A percentile compares a stretch with the other conserved stretches of the same genome.
phyloP scores from a whole-genome alignment of 2,329 filamentous ascomycete species.

The Aureobasidium melanogenum region DNA sequence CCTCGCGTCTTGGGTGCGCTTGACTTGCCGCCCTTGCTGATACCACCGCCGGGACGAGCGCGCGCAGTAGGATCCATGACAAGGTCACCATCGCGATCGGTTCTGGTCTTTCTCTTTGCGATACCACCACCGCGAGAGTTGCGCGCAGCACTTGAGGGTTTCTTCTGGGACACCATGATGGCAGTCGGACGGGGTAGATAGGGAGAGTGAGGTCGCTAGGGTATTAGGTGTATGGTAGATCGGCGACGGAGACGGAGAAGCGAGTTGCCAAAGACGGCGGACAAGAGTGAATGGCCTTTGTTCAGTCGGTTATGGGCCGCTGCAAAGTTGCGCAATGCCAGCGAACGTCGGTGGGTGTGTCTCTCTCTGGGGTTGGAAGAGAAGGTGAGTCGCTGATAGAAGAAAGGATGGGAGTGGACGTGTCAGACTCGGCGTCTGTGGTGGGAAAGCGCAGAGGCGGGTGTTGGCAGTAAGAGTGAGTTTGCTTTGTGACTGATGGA shows the following conservation, averaged over 20 bases:
- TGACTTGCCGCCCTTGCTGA: constrained; percentile 16
- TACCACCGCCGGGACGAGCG: constrained; percentile 22
- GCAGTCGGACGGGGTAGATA: background rate
- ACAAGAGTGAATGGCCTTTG: constrained; percentile 1
- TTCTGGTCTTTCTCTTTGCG: constrained; percentile 15
- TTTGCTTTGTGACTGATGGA: background rate
- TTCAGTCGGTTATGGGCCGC: background rate
- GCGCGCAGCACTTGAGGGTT: background rate
- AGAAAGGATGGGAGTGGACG: background rate
- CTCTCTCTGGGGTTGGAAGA: background rate
- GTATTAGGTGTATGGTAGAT: background rate
- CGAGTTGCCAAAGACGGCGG: constrained; percentile 5
- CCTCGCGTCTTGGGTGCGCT: constrained; percentile 14
- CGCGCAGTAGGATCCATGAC: constrained; percentile 44
- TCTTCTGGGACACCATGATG: constrained; percentile 10
- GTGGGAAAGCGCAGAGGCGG: background rate
- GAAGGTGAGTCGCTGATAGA: background rate
- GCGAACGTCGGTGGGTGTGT: background rate
- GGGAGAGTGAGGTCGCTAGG: background rate
- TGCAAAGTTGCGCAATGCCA: background rate
- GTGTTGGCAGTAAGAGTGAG: background rate
- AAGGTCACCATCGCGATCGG: constrained; percentile 54
- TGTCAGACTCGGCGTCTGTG: background rate
- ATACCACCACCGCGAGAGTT: constrained; percentile 12
- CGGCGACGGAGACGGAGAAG: background rate